Evolutionary conservation across 208 protist species (phyloP).

Genomic region (Acanthamoeba triangularis): DNA sequence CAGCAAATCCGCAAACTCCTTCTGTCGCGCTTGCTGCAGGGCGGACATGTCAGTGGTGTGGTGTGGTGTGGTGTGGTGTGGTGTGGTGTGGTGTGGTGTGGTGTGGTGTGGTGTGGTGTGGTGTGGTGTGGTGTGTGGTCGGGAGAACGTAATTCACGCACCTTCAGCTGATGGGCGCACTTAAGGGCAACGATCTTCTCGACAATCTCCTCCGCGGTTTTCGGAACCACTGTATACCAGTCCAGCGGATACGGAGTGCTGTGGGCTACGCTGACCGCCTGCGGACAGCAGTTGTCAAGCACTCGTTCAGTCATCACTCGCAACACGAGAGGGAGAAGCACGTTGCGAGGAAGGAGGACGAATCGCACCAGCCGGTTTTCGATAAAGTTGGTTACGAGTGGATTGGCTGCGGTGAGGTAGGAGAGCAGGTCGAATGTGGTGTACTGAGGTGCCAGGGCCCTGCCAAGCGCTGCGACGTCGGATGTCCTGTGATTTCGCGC

Average conservation of each 20-base stretch:
- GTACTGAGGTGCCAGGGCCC: background rate
- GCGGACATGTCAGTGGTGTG: background rate
- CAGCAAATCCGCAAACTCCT: background rate
- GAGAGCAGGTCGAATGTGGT: background rate
- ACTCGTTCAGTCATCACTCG: too few relatives aligned
- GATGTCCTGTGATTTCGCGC: background rate
- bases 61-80: background rate
- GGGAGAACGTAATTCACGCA: background rate
- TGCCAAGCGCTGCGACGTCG: background rate
- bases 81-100: background rate
- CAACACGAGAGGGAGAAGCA: too few relatives aligned
- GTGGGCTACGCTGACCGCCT: background rate
- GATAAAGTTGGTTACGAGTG: background rate
- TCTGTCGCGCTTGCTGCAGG: background rate
- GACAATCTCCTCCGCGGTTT: background rate
- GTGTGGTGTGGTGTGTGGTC: background rate
- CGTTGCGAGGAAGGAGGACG: too few relatives aligned
- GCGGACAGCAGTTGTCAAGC: background rate
- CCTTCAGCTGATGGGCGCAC: background rate
- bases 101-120: background rate
- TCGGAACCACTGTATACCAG: background rate
- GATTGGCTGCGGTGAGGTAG: background rate
- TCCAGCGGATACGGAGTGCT: background rate
- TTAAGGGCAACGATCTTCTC: background rate
- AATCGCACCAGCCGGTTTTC: background rate